Evolutionary conservation across 2,329 filamentous ascomycete species (phyloP).

Genomic region (Passalora sequoiae): DNA sequence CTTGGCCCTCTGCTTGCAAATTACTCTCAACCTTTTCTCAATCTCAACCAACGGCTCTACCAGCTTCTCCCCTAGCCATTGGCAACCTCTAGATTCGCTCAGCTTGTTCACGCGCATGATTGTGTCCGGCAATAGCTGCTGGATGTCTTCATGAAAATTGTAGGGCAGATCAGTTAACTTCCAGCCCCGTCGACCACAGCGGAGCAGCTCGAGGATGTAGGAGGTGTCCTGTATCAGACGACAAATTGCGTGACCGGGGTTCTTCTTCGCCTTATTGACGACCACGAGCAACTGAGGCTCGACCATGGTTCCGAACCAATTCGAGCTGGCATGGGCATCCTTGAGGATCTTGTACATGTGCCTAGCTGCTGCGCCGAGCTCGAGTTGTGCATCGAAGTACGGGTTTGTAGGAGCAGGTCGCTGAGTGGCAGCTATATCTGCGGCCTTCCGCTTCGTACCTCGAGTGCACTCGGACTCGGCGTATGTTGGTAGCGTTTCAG

Average conservation of each 20-base stretch:
- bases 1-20: background rate
- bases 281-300: background rate
- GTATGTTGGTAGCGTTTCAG: background rate
- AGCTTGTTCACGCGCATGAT: background rate
- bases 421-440: background rate
- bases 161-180: background rate
- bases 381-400: background rate
- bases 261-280: background rate
- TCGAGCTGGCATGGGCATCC: background rate
- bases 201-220: background rate
- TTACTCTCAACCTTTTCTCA: background rate
- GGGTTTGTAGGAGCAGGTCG: background rate
- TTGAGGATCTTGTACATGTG: background rate
- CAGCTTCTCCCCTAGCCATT: background rate
- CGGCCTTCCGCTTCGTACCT: background rate
- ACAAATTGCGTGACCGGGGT: background rate
- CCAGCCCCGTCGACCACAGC: constrained; percentile 1
- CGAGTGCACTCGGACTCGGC: constrained; percentile 1
- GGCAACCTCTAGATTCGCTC: background rate
- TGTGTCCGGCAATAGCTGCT: background rate
- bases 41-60: background rate
- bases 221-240: background rate
- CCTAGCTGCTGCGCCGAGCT: background rate
- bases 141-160: background rate
- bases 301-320: background rate